Evolutionary conservation across 768 basidiomycete species (phyloP).

Genomic region (Tylopilus rubrobrunneus): DNA sequence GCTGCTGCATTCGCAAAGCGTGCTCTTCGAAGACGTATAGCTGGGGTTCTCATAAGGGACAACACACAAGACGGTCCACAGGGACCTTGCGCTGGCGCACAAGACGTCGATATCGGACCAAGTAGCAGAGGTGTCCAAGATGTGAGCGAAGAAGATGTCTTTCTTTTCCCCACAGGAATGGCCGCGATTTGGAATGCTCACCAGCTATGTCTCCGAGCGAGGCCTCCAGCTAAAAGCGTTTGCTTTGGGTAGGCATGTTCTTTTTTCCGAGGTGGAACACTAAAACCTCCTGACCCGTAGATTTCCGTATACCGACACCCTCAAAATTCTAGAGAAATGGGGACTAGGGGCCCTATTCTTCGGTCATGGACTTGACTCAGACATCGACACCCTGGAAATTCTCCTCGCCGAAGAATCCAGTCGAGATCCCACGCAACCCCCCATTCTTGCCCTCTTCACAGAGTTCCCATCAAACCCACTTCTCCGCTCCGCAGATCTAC

Average conservation of each 20-base stretch:
- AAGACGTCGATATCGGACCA: slow-evolving; percentile 49
- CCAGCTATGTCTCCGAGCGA: slow-evolving; percentile 51
- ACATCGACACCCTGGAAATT: slow-evolving; percentile 68
- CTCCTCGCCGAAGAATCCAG: slow-evolving; percentile 48
- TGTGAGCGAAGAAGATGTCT: slow-evolving; percentile 85
- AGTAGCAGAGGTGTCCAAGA: slow-evolving; percentile 65
- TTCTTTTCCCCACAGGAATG: slow-evolving; percentile 87
- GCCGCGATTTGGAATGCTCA: slow-evolving; percentile 92
- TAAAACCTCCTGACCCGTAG: slow-evolving; percentile 36
- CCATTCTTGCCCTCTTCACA: slow-evolving; percentile 78
- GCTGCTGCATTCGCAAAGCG: slow-evolving; percentile 79
- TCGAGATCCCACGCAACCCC: slow-evolving; percentile 43
- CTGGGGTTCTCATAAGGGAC: slow-evolving; percentile 77
- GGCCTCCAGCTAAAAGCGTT: slow-evolving; percentile 71
- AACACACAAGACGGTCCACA: slow-evolving; percentile 28
- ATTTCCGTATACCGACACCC: slow-evolving; percentile 93
- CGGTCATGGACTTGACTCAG: slow-evolving; percentile 71
- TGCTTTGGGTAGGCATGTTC: slow-evolving; percentile 82
- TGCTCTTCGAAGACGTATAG: slow-evolving; percentile 83
- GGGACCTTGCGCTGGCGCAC: slow-evolving; percentile 41
- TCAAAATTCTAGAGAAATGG: slow-evolving; percentile 94
- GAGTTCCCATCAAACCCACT: slow-evolving; percentile 97
- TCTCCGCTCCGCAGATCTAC: slow-evolving; percentile 77
- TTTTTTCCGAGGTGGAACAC: not conserved
- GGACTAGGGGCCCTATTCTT: slow-evolving; percentile 91